Evolutionary conservation across 225 moss, liverwort and hornwort genomes (phyloP).

Genomic region (Takakia lepidozioides): DNA sequence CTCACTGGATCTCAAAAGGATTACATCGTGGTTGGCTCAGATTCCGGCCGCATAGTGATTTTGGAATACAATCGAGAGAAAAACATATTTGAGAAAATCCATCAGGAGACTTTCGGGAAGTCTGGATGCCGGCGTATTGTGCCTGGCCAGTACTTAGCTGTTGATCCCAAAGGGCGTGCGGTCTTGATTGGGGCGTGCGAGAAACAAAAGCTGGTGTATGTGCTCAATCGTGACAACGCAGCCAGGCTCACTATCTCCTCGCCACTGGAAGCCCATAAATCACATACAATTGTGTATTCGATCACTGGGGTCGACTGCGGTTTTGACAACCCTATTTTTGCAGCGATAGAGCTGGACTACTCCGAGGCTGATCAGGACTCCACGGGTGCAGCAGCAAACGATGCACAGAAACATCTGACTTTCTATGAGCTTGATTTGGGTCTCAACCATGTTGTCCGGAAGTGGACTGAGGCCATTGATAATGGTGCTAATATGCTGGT

Average conservation of each 20-base stretch:
- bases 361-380: conserved; percentile 97
- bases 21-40: conserved; percentile 89
- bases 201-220: conserved; percentile 99
- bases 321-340: conserved; percentile 97
- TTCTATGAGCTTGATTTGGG: conserved; percentile 98
- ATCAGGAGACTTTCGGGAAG: conserved; percentile 99
- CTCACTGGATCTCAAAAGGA: conserved; percentile 97
- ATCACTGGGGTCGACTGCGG: conserved; percentile 96
- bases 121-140: conserved; percentile 97
- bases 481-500: conserved; percentile 94
- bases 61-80: conserved; percentile 98
- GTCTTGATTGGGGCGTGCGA: conserved; percentile 97
- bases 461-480: conserved; percentile 98
- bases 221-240: conserved; percentile 91
- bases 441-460: conserved; percentile 89
- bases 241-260: conserved; percentile 92
- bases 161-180: conserved; percentile 96
- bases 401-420: conserved; percentile 97
- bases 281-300: conserved; percentile 94
- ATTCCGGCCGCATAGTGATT: conserved; percentile 93
- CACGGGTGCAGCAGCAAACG: conserved; percentile 84
- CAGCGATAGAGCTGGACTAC: conserved; percentile 94
- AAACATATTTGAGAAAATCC: conserved; percentile 83
- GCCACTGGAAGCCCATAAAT: conserved; percentile 82
- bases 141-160: conserved; percentile 94